These are phyloP conservation scores for Colletotrichum orbiculare DNA, from an alignment of 2,329 filamentous ascomycete genomes.

Conservation along the genomic window DNA sequence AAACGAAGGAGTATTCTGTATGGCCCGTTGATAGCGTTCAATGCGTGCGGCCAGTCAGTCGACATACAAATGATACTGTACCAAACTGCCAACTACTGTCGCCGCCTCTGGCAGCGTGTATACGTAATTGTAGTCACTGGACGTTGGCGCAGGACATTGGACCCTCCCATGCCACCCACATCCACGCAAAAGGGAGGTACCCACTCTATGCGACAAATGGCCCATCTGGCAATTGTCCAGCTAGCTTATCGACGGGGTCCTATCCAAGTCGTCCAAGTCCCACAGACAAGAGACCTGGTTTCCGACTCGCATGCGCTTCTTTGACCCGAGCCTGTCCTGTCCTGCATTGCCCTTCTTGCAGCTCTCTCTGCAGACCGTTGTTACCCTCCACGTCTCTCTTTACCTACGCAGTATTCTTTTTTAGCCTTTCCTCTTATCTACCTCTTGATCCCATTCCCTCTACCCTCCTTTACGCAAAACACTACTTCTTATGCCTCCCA, in stretches of 20 bases:
- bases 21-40: no score
- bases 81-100: no score
- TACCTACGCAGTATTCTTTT: constrained; percentile 12
- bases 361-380: constrained; percentile 18
- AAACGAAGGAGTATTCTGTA: no score
- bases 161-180: not conserved
- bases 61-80: no score
- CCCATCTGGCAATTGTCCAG: constrained; percentile 9
- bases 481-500: constrained; percentile 36
- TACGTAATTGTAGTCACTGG: no score
- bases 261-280: not conserved
- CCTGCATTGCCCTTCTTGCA: constrained; percentile 14
- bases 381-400: constrained; percentile 32
- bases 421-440: constrained; percentile 21
- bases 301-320: not conserved
- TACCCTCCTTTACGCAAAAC: constrained; percentile 17
- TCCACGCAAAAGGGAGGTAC: not conserved
- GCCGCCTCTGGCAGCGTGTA: no score
- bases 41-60: no score
- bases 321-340: constrained; percentile 13
- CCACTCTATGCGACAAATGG: constrained; percentile 1
- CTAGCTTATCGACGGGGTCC: not conserved
- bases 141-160: no score
- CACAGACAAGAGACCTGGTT: not conserved
- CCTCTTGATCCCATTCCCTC: constrained; percentile 7